Evolutionary conservation across 805 yeast species (phyloP).

Genomic region (Saccharomycopsis vini): DNA sequence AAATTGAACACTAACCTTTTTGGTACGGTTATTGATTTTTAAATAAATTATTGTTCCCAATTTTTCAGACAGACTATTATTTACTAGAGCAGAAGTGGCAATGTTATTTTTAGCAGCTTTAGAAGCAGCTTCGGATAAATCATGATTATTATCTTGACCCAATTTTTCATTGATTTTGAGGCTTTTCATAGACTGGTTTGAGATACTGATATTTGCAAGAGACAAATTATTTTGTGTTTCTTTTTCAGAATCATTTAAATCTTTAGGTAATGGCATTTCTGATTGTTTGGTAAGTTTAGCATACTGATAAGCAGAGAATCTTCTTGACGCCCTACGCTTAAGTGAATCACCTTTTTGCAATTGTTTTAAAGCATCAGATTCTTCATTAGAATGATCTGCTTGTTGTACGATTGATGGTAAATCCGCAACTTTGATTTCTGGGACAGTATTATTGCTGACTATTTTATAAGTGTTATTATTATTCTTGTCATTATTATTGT

Average conservation of each 20-base stretch:
- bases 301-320: constrained; percentile 90
- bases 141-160: too few relatives aligned
- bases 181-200: too few relatives aligned
- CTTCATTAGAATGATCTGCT: constrained; percentile 1
- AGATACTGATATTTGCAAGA: too few relatives aligned
- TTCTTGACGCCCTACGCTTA: constrained; percentile 85
- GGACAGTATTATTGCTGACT: neutral
- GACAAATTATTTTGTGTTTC: too few relatives aligned
- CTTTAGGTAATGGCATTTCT: constrained; percentile 19
- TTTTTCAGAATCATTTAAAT: too few relatives aligned
- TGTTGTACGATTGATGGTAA: neutral
- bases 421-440: neutral
- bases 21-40: constrained; percentile 43
- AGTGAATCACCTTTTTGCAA: constrained; percentile 76
- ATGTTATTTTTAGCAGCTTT: too few relatives aligned
- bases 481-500: too few relatives aligned
- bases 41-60: constrained; percentile 34
- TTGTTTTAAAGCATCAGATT: constrained; percentile 58
- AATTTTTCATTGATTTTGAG: too few relatives aligned
- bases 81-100: too few relatives aligned
- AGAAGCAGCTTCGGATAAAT: too few relatives aligned
- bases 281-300: constrained; percentile 43
- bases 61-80: too few relatives aligned
- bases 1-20: constrained; percentile 33
- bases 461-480: too few relatives aligned